Percentiles rank a stretch among this genome's conserved stretches.
Conservation (phyloP, 2,329 filamentous ascomycete species). For the Aspergillus floridensis region DNA sequence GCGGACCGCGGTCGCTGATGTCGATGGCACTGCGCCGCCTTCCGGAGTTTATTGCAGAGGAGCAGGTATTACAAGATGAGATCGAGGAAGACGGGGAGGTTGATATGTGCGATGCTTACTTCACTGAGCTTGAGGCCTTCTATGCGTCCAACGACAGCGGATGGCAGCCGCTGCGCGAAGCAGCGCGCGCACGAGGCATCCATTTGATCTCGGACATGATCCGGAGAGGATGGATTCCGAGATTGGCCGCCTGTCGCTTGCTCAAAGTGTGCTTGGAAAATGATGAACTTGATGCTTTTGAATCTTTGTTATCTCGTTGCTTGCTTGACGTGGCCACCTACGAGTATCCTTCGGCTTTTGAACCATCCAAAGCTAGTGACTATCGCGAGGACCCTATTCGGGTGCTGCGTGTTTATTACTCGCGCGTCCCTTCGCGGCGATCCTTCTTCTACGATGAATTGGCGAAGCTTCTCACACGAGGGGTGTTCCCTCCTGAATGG, state of each 20-base stretch:
- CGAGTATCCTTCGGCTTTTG: conserved; percentile 29
- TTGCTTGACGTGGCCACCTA: conserved; percentile 14
- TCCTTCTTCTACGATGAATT: conserved; percentile 37
- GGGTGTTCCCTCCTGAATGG: conserved; percentile 39
- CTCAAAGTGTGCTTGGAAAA: conserved; percentile 33
- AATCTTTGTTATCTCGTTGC: conserved; percentile 33
- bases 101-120: conserved; percentile 43
- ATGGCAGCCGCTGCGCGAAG: conserved; percentile 42
- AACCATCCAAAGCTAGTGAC: conserved; percentile 16
- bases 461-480: conserved; percentile 33
- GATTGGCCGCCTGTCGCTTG: conserved; percentile 31
- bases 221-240: conserved; percentile 35
- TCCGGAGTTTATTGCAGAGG: conserved; percentile 39
- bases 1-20: conserved; percentile 37
- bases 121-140: conserved; percentile 41
- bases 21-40: conserved; percentile 36
- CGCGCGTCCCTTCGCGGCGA: conserved; percentile 15
- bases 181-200: conserved; percentile 42
- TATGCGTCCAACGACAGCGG: conserved; percentile 36
- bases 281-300: conserved; percentile 36
- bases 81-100: conserved; percentile 32
- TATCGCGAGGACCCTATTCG: conserved; percentile 29
- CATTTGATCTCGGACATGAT: conserved; percentile 38
- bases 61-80: conserved; percentile 37
- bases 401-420: conserved; percentile 32